Conservation (phyloP, 768 basidiomycete genomes). For the Tylopilus rubrobrunneus region DNA sequence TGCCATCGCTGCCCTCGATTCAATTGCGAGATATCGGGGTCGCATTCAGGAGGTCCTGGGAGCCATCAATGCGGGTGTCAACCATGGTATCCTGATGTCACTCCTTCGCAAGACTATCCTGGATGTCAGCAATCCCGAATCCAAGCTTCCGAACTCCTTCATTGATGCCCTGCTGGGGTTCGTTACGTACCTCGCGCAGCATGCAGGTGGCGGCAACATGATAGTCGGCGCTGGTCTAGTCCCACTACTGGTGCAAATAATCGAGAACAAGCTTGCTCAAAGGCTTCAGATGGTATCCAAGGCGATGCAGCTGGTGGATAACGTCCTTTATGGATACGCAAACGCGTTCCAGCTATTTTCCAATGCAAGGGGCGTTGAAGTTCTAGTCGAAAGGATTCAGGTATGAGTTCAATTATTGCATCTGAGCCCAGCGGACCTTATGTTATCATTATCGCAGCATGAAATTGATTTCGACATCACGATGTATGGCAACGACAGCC, state of each 20-base stretch:
- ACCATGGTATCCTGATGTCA: constrained; percentile 92
- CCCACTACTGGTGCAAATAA: constrained; percentile 82
- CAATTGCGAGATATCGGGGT: constrained; percentile 77
- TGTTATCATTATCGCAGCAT: constrained; percentile 37
- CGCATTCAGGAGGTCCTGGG: constrained; percentile 85
- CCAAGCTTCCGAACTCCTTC: constrained; percentile 66
- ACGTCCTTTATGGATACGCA: constrained; percentile 83
- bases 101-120: constrained; percentile 77
- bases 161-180: constrained; percentile 84
- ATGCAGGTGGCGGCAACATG: constrained; percentile 86
- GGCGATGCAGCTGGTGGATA: constrained; percentile 89
- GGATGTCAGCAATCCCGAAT: constrained; percentile 65
- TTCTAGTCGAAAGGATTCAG: constrained; percentile 83
- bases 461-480: constrained; percentile 66
- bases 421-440: constrained; percentile 6
- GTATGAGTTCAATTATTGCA: constrained; percentile 39
- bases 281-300: constrained; percentile 80
- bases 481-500: constrained; percentile 44
- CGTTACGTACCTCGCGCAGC: constrained; percentile 81
- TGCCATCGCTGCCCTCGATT: constrained; percentile 87
- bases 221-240: constrained; percentile 92
- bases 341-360: constrained; percentile 88
- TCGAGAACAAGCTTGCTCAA: constrained; percentile 69
- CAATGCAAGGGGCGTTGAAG: constrained; percentile 77
- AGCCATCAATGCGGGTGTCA: constrained; percentile 91